Conservation (phyloP, 768 basidiomycete genomes). For the Rhodotorula graminis region DNA sequence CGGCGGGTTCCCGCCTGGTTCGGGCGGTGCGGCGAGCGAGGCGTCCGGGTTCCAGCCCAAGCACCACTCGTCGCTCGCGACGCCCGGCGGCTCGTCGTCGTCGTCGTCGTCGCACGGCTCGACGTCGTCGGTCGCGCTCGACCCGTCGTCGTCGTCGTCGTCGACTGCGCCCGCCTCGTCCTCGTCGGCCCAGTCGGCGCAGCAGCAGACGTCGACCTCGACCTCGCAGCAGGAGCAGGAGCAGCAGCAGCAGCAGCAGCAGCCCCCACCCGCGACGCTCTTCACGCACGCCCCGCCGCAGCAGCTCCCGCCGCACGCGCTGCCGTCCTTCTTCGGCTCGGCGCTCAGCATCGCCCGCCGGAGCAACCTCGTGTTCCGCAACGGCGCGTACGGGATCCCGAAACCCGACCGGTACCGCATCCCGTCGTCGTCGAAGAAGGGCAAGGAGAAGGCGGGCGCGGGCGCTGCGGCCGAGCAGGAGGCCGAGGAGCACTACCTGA, state of each 20-base stretch:
- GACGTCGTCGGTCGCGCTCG: neutral
- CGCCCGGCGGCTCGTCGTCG: conserved; percentile 3
- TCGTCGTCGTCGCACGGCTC: neutral
- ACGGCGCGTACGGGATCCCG: conserved; percentile 79
- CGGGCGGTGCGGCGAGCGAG: too few species aligned
- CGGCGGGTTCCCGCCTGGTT: neutral
- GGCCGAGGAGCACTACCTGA: conserved; percentile 23
- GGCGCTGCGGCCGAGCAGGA: neutral
- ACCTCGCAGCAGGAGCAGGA: too few species aligned
- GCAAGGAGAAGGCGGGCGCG: conserved; percentile 10
- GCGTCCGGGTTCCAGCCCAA: neutral
- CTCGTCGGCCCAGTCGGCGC: conserved; percentile 38
- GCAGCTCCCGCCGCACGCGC: conserved; percentile 10
- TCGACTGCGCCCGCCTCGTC: neutral
- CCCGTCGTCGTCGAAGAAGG: conserved; percentile 33
- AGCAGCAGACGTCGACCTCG: neutral
- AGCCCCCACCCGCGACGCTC: conserved; percentile 49
- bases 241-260: too few species aligned
- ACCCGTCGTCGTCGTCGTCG: neutral
- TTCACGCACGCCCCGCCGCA: conserved; percentile 31
- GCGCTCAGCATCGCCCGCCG: conserved; percentile 40
- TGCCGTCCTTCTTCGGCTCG: conserved; percentile 42
- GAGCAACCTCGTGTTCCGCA: conserved; percentile 59
- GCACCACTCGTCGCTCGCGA: conserved; percentile 3
- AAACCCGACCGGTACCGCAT: conserved; percentile 52